Base-by-base conservation (phyloP, 805 yeast species). In the Wickerhamiella australiensis region DNA sequence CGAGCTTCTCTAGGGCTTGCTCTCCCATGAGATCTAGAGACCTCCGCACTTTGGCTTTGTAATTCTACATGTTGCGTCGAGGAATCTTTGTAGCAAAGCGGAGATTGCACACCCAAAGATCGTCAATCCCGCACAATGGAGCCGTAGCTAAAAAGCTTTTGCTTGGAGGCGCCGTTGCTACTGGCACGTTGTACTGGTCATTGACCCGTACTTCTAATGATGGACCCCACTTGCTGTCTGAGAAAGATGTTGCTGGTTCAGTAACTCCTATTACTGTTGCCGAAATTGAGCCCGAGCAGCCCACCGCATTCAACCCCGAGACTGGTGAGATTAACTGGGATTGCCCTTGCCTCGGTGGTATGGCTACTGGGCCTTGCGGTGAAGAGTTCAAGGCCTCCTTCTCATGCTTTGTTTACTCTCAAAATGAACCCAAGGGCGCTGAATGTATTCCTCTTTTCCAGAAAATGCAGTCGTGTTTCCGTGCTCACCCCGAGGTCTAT, bases 241-340 rank as follows among this genome's bases (percentile, higher is more conserved):
- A 38, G 27, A 33, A 38, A 26, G 50, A 46, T 9, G 25, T 50
- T 15, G 42, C 31, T 4, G 20, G 17, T 9, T 7, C 38, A 13
- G 42, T 40, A 5, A 20, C 21, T n/a, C 43, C 38, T 5, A 44
- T 52, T 8, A 47, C 49, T 12, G 54, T 46, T 20, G 52, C 42
- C 20, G 55, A 53, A 13, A 35, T 47, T 20, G 50, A 54, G 20
- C 59, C 59, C 27, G 55, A 51, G 38, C 54, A 56, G 11, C 68
- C 72, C 53, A 83, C 86, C 35, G 96, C 97, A 3, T 90, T 78
- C 68, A 78, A 90, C 69, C 96, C 96, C 26, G 95, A 85, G 61
- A 92, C 98, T 2, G 98, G 98, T 26, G 97, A 90, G 65, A 92
- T 92, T 68, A 90, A 92, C 77, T 92, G 98, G 98, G 97, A 92